Evolutionary conservation across 106 monocot species (phyloP).

Genomic region (Dendrobium huoshanense): DNA sequence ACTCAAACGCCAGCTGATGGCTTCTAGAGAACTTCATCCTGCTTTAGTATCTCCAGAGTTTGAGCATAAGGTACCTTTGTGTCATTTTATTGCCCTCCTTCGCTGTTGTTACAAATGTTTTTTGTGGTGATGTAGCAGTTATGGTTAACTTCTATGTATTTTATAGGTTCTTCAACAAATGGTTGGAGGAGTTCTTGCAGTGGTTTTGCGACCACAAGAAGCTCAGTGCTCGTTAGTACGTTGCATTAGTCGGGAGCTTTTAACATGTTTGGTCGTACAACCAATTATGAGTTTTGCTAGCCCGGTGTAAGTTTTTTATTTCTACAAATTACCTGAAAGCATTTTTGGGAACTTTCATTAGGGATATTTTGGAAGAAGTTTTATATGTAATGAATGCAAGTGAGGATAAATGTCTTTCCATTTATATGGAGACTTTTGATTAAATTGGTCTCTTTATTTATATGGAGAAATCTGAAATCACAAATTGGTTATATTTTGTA

Average conservation of each 20-base stretch:
- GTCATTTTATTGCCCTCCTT: not conserved
- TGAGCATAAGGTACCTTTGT: slow-evolving; percentile 73
- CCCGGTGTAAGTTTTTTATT: slow-evolving; percentile 55
- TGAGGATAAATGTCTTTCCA: not conserved
- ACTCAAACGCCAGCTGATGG: slow-evolving; percentile 70
- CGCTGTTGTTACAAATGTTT: not conserved
- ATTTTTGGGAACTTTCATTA: not conserved
- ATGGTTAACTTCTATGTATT: slow-evolving; percentile 15
- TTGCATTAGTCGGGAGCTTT: slow-evolving; percentile 66
- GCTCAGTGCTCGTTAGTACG: slow-evolving; percentile 69
- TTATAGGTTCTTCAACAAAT: slow-evolving; percentile 87
- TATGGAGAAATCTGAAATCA: not conserved
- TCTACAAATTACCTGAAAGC: not conserved
- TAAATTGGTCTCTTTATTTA: not conserved
- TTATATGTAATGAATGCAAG: not conserved
- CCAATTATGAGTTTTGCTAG: slow-evolving; percentile 86
- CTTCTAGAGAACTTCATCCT: slow-evolving; percentile 79
- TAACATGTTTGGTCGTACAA: slow-evolving; percentile 81
- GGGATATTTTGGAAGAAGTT: not conserved
- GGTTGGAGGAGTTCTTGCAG: slow-evolving; percentile 65
- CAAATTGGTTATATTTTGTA: not conserved
- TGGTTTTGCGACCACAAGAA: slow-evolving; percentile 69
- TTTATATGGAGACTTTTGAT: not conserved
- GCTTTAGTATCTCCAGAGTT: slow-evolving; percentile 77
- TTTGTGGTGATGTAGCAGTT: not conserved